Evolutionary conservation across 768 basidiomycete species (phyloP), one percentile per base, ranked within the genome.

Genomic region (Auriculariales sp.): DNA sequence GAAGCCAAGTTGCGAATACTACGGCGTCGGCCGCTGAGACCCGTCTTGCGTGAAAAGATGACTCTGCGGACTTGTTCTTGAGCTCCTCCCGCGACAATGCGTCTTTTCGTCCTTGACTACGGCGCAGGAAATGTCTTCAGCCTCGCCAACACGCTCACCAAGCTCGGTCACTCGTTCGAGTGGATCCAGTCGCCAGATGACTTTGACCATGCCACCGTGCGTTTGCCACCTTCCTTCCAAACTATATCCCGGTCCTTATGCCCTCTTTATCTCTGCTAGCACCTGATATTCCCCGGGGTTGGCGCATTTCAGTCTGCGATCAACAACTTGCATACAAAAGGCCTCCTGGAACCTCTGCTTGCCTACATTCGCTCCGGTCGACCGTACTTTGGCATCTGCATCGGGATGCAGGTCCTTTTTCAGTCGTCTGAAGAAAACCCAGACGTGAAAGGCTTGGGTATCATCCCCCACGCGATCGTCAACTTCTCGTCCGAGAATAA

Each of bases 331-430:
- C 65, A 68, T 14, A 63, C 72, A 15, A 79, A 79, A 53, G 88
- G 85, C 19, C 75, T 93, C 52, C 72, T 85, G 30, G 77, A 85
- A 54, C 91, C 89, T 24, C 72, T 99, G 50, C 75, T 74, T 53
- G 66, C 73, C 47, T 99, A 97, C 64, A 80, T 99, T 57, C 65
- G 67, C 14, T 88, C 88, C 10, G 94, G 95, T 24, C 77, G 74
- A 57, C 95, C 94, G 2, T 99, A 95, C 67, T 89, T 95, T 66
- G 90, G 90, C 32, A 98, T 99, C 69, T 99, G 95, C 68, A 88
- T 99, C 60, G 95, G 95, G 58, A 83, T 99, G 81, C 95, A 99
- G 66, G 78, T 95, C 51, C 85, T 99, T 53, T 98, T 91, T 67
- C 69, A 75, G 51, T 79, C 84, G 12, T 97, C 94, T 14, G 67